Evolutionary conservation across 352 stramenopile genomes (phyloP).

Genomic region (Globisporangium orthogonon): DNA sequence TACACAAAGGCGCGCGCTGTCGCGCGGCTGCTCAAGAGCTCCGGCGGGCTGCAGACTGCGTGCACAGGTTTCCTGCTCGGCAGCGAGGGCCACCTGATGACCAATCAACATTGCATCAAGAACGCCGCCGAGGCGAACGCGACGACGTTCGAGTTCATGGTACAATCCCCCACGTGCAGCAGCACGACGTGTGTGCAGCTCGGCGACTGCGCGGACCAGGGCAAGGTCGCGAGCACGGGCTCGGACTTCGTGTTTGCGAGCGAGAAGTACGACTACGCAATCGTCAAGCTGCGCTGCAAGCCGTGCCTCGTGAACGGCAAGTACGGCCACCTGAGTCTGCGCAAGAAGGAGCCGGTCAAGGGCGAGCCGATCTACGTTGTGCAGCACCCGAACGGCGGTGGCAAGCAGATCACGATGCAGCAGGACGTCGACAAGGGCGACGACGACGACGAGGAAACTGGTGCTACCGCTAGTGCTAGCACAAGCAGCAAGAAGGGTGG

Average conservation of each 20-base stretch:
- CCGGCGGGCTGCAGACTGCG: slow-evolving; percentile 11
- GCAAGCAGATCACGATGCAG: slow-evolving; percentile 27
- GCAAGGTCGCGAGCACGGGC: slow-evolving; percentile 17
- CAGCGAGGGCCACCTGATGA: slow-evolving; percentile 38
- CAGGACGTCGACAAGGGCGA: slow-evolving; percentile 31
- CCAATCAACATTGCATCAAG: slow-evolving; percentile 45
- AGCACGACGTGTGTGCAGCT: slow-evolving; percentile 18
- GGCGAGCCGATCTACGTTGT: slow-evolving; percentile 47
- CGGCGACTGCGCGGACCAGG: slow-evolving; percentile 24
- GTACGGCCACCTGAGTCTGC: slow-evolving; percentile 35
- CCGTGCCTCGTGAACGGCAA: slow-evolving; percentile 21
- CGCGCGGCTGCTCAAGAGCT: slow-evolving; percentile 27
- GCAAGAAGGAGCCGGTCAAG: slow-evolving; percentile 13
- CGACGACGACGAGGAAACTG: slow-evolving; percentile 15
- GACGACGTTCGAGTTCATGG: slow-evolving; percentile 30
- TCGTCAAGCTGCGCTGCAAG: slow-evolving; percentile 30
- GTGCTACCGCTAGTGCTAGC: neutral
- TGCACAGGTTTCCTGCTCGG: slow-evolving; percentile 44
- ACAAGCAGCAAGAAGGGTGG: neutral
- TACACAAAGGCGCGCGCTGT: slow-evolving; percentile 25
- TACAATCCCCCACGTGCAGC: slow-evolving; percentile 29
- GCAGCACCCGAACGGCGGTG: slow-evolving; percentile 34
- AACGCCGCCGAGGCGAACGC: slow-evolving; percentile 16
- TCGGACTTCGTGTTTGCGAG: slow-evolving; percentile 19
- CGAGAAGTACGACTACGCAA: slow-evolving; percentile 29